Evolutionary conservation across 2,329 filamentous ascomycete genomes (phyloP).

Genomic region (Aureobasidium sp.): DNA sequence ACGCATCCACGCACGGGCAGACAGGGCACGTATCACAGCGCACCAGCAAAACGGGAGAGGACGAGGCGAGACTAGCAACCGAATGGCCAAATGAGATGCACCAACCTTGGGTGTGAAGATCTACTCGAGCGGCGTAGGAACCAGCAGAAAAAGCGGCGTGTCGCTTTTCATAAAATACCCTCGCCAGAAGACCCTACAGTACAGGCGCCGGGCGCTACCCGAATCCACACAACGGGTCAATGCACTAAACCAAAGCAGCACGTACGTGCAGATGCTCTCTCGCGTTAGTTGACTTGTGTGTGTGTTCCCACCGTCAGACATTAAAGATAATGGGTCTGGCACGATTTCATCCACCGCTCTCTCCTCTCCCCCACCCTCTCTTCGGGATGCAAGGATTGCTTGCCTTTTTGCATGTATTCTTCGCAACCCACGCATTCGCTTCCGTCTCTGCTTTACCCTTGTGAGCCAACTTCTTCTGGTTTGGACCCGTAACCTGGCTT

Average conservation of each 20-base stretch:
- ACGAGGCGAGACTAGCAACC: conserved; percentile 11
- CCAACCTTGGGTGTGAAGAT: not conserved
- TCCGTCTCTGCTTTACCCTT: not conserved
- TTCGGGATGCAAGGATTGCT: conserved; percentile 13
- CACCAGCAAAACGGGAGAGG: conserved; percentile 4
- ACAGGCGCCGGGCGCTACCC: conserved; percentile 15
- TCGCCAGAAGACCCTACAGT: conserved; percentile 10
- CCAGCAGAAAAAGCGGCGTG: conserved; percentile 10
- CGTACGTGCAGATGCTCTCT: conserved; percentile 16
- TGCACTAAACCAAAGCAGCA: conserved; percentile 15
- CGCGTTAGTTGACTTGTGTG: conserved; percentile 14
- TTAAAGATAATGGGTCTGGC: conserved; percentile 16
- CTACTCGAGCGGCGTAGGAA: not conserved
- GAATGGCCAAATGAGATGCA: conserved; percentile 10
- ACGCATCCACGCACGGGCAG: conserved; percentile 7
- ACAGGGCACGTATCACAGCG: conserved; percentile 10
- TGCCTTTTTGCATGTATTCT: conserved; percentile 9
- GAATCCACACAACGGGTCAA: conserved; percentile 15
- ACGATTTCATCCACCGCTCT: conserved; percentile 14
- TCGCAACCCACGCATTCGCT: conserved; percentile 5
- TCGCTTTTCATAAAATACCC: conserved; percentile 10
- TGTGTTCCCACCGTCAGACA: conserved; percentile 16
- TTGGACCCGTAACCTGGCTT: conserved; percentile 9
- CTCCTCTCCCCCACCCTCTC: conserved; percentile 3
- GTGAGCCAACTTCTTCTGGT: conserved; percentile 3